A percentile compares a stretch with the other conserved stretches of the same genome.
Evolutionary conservation across 2,329 filamentous ascomycete species (phyloP).

Genomic region (Phialophora expanda): DNA sequence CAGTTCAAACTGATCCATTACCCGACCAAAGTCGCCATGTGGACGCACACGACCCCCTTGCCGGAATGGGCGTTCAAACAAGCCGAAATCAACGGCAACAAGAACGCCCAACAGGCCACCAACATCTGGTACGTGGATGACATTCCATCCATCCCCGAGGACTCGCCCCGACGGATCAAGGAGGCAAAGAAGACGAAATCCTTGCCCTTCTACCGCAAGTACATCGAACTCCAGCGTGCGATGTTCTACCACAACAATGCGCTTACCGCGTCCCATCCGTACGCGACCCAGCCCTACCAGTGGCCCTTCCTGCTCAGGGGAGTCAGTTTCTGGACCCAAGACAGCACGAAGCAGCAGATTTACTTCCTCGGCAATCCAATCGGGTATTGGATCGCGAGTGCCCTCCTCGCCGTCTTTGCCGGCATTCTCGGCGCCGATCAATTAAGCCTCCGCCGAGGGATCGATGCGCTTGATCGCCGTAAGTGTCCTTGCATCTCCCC

Average conservation of each 20-base stretch:
- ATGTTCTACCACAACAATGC: constrained; percentile 99
- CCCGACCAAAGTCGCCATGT: constrained; percentile 97
- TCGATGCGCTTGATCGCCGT: constrained; percentile 93
- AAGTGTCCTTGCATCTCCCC: constrained; percentile 54
- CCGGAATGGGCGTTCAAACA: constrained; percentile 97
- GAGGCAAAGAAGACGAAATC: constrained; percentile 78
- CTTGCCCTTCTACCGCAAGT: constrained; percentile 89
- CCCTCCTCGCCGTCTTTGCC: constrained; percentile 87
- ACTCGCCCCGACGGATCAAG: constrained; percentile 75
- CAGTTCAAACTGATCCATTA: constrained; percentile 96
- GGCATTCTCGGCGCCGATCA: constrained; percentile 93
- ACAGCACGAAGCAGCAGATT: constrained; percentile 92
- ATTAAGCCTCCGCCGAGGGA: constrained; percentile 85
- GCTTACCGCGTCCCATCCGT: constrained; percentile 94
- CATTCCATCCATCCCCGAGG: constrained; percentile 75
- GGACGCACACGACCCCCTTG: constrained; percentile 94
- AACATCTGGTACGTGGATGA: constrained; percentile 96
- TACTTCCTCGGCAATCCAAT: constrained; percentile 98
- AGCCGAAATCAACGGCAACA: constrained; percentile 99
- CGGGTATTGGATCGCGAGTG: constrained; percentile 96
- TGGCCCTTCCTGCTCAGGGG: constrained; percentile 98
- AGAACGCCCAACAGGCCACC: constrained; percentile 85
- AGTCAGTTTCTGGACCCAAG: constrained; percentile 99
- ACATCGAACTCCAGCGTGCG: constrained; percentile 91
- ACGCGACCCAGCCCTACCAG: constrained; percentile 90